A percentile compares a stretch with the other conserved stretches of the same genome.
phyloP scores from a whole-genome alignment of 2,329 filamentous ascomycete species.

The Cercospora zeina region DNA sequence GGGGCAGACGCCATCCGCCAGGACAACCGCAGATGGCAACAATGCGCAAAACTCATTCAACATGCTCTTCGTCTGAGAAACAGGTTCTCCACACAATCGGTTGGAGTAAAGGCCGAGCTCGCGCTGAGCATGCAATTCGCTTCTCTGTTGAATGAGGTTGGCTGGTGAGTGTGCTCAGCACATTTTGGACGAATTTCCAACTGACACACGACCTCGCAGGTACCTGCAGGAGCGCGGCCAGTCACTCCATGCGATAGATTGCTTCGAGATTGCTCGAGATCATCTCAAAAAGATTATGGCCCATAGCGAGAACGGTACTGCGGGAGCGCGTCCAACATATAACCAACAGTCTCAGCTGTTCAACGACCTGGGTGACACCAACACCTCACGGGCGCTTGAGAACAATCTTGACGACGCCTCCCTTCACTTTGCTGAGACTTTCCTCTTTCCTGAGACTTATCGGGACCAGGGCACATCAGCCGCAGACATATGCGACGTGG shows the following conservation, averaged over 20 bases:
- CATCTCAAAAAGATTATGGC: neutral
- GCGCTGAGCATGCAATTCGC: neutral
- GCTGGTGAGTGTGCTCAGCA: neutral
- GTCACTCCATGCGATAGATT: neutral
- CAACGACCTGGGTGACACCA: neutral
- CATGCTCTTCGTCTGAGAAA: neutral
- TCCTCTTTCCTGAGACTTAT: neutral
- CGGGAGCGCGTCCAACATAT: neutral
- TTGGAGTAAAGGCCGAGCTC: neutral
- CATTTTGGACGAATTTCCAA: too few relatives aligned
- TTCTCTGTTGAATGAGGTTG: neutral
- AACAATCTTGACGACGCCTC: neutral
- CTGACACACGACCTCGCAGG: neutral
- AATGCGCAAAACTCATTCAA: neutral
- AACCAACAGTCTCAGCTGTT: neutral
- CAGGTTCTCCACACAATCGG: neutral
- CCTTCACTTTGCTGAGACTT: too few relatives aligned
- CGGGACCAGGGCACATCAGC: neutral
- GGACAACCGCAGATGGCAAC: slow-evolving; percentile 1
- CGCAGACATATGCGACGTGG: neutral
- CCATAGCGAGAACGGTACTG: neutral
- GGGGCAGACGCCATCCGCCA: neutral
- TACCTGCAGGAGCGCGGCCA: neutral
- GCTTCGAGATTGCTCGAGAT: neutral
- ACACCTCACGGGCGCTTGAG: neutral